Evolutionary conservation across 805 yeast genomes (phyloP).

Genomic region (Metschnikowia borealis): DNA sequence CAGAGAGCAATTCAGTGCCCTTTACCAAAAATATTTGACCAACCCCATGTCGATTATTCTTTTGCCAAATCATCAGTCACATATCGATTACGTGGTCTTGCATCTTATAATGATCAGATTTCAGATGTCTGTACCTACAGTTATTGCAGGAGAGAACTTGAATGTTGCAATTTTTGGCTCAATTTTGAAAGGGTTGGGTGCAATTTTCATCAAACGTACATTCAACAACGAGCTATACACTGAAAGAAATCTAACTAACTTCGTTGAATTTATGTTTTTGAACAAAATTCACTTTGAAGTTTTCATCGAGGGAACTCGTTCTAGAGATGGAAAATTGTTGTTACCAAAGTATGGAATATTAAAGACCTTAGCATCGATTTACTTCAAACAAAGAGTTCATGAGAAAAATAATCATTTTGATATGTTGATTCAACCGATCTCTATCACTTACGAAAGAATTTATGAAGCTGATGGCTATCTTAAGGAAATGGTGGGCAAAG

Average conservation of each 20-base stretch:
- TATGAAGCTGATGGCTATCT: slow-evolving; percentile 54
- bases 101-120: slow-evolving; percentile 52
- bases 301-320: slow-evolving; percentile 63
- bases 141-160: slow-evolving; percentile 64
- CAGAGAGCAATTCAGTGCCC: slow-evolving; percentile 24
- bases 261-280: slow-evolving; percentile 45
- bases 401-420: slow-evolving; percentile 25
- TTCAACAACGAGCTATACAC: slow-evolving; percentile 42
- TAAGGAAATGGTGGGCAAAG: slow-evolving; percentile 53
- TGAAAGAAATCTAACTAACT: slow-evolving; percentile 44
- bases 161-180: slow-evolving; percentile 55
- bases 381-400: slow-evolving; percentile 33
- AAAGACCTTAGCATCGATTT: slow-evolving; percentile 47
- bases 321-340: slow-evolving; percentile 60
- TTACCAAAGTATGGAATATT: slow-evolving; percentile 61
- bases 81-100: slow-evolving; percentile 55
- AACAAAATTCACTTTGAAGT: slow-evolving; percentile 53
- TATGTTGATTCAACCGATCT: slow-evolving; percentile 46
- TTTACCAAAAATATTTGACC: slow-evolving; percentile 30
- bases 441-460: slow-evolving; percentile 58
- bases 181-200: slow-evolving; percentile 49
- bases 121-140: slow-evolving; percentile 51
- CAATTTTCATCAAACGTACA: slow-evolving; percentile 53
- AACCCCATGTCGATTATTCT: slow-evolving; percentile 45
- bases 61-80: slow-evolving; percentile 61